Conservation (phyloP, 192 early-diverging fungal genomes). For the Dimargaris cristalligena region DNA sequence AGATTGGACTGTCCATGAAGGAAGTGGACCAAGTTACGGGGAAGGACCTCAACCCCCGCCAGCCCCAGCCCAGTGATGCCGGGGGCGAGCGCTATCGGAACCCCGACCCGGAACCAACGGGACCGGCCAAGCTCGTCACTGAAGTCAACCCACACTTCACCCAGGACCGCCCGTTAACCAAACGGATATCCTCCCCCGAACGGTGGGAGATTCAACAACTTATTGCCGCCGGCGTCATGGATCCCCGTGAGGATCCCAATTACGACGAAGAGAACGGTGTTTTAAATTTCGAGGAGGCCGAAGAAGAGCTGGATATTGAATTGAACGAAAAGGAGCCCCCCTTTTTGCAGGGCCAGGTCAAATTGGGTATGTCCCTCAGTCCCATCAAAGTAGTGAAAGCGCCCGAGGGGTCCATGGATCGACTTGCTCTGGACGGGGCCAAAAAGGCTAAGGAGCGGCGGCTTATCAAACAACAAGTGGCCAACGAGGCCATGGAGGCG, state of each 20-base stretch:
- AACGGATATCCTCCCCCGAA: conserved; percentile 87
- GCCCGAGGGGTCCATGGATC: conserved; percentile 90
- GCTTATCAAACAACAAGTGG: conserved; percentile 75
- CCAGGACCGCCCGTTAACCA: conserved; percentile 17
- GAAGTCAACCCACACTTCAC: conserved; percentile 21
- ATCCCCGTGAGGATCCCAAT: conserved; percentile 69
- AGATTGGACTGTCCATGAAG: conserved; percentile 82
- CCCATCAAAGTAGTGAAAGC: conserved; percentile 98
- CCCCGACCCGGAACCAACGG: conserved; percentile 50
- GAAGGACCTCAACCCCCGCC: conserved; percentile 65
- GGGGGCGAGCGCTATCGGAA: conserved; percentile 34
- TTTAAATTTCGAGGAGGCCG: conserved; percentile 64
- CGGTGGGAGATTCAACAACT: conserved; percentile 96
- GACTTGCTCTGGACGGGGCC: conserved; percentile 84
- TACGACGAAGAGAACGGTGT: conserved; percentile 79
- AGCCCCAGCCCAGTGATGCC: conserved; percentile 10
- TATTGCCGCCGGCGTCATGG: conserved; percentile 82
- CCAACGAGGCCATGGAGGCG: conserved; percentile 57
- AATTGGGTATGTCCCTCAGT: conserved; percentile 63
- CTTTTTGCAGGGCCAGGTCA: conserved; percentile 87
- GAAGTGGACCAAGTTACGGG: conserved; percentile 93
- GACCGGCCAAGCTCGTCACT: conserved; percentile 29
- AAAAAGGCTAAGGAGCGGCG: conserved; percentile 85
- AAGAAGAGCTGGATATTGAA: conserved; percentile 96
- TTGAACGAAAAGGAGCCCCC: conserved; percentile 85